Base-by-base conservation (phyloP, 805 yeast genomes). In the Ogataea populi-albae region DNA sequence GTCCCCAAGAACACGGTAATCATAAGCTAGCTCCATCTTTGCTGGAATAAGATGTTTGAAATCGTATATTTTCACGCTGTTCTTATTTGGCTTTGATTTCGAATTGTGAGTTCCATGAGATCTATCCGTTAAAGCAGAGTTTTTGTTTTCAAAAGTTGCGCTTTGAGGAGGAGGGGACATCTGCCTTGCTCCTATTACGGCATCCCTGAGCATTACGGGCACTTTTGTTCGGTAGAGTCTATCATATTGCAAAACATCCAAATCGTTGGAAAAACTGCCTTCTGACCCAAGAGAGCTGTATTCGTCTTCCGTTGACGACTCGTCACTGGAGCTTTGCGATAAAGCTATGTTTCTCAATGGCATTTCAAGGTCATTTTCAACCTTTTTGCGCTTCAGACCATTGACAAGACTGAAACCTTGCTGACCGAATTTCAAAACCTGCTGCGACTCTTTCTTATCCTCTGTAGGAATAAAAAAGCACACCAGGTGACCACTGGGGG, bases 391-490 rank as follows among this genome's bases (percentile, higher is more conserved):
- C 43, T 59, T 53, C 31, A 55, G 43, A 17, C 58, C 54, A 32
- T 53, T 52, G 11, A 54, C 59, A 8, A 64, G 45, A 33, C 76
- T 69, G 38, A 75, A 74, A 1, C 78, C 81, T 29, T 70, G 74
- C 34, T 73, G 79, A 30, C 73, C 77, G 49, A 76, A 69, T 29
- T 68, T 70, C 28, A 77, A 70, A 10, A 49, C 44, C 18, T 69
- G 61, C 22, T 57, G 59, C 27, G 62, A 59, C 49, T 62, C 64
- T 45, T 66, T 62, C 25, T 65, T 61, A 51, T 62, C 65, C 30
- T 62, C 68, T 32, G 74, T 75, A 0, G 82, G 79, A 7, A 81
- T 73, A 60, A 86, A 87, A 51, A 89, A 89, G 53, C 95, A 86
- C 1, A 89, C 81, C 33, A 89, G 64, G 40, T 77, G 77, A 0